Evolutionary conservation across 2,329 filamentous ascomycete species (phyloP).

Genomic region (Periconia digitata): DNA sequence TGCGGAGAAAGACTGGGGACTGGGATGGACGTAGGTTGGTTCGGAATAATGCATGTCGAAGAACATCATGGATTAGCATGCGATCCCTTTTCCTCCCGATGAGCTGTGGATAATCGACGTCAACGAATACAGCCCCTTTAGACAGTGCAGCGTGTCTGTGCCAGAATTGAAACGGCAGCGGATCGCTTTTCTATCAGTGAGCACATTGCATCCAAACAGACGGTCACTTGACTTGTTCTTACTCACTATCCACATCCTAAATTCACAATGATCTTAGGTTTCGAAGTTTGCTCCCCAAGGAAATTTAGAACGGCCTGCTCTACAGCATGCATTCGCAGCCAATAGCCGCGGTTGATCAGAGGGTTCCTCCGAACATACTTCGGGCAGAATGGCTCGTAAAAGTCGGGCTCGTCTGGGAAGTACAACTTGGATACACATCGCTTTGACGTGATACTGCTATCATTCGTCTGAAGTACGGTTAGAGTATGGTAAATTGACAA

Average conservation of each 20-base stretch:
- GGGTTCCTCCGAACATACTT: slow-evolving; percentile 83
- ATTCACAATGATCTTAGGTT: slow-evolving; percentile 75
- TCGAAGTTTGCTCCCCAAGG: slow-evolving; percentile 58
- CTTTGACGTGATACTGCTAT: slow-evolving; percentile 89
- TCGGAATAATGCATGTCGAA: slow-evolving; percentile 39
- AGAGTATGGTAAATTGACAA: background rate
- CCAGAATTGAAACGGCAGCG: slow-evolving; percentile 82
- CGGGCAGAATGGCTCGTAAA: slow-evolving; percentile 83
- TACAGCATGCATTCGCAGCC: slow-evolving; percentile 80
- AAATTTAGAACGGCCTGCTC: slow-evolving; percentile 76
- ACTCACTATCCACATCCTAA: slow-evolving; percentile 88
- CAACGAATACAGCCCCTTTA: slow-evolving; percentile 68
- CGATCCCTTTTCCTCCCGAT: slow-evolving; percentile 72
- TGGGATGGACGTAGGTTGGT: slow-evolving; percentile 30
- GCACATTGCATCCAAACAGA: slow-evolving; percentile 7
- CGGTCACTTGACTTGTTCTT: slow-evolving; percentile 20
- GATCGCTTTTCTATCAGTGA: slow-evolving; percentile 63
- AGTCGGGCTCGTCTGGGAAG: slow-evolving; percentile 74
- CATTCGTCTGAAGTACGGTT: slow-evolving; percentile 65
- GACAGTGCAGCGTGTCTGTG: slow-evolving; percentile 64
- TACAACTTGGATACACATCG: slow-evolving; percentile 90
- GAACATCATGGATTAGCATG: slow-evolving; percentile 58
- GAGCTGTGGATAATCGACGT: slow-evolving; percentile 82
- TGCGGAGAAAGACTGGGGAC: slow-evolving; percentile 43
- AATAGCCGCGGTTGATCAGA: slow-evolving; percentile 87